Conservation (phyloP, 2,329 filamentous ascomycete species). For the Plenodomus biglobosus region DNA sequence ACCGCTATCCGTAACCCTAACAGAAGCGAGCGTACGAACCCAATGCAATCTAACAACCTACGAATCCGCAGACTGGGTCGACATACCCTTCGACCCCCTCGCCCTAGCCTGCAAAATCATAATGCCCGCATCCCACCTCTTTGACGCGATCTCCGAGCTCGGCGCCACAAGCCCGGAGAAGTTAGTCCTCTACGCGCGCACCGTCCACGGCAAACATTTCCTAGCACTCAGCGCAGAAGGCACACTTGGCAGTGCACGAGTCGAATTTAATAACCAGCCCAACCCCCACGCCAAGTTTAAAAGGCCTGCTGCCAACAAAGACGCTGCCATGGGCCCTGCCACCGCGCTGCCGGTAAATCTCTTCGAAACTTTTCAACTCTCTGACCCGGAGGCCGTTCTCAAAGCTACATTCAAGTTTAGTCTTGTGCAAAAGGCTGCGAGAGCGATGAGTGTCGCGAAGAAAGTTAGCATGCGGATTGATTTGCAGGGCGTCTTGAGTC, state of each 20-base stretch:
- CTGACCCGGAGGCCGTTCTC: conserved; percentile 25
- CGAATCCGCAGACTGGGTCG: conserved; percentile 62
- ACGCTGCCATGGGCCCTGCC: conserved; percentile 6
- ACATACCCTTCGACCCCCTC: conserved; percentile 85
- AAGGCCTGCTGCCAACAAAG: conserved; percentile 14
- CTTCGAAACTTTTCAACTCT: conserved; percentile 73
- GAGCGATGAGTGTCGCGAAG: conserved; percentile 89
- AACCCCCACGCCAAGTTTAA: conserved; percentile 16
- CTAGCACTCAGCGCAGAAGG: conserved; percentile 71
- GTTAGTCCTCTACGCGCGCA: conserved; percentile 60
- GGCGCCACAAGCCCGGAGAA: conserved; percentile 69
- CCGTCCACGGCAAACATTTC: conserved; percentile 55
- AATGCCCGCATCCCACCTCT: conserved; percentile 75
- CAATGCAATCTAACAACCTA: conserved; percentile 91
- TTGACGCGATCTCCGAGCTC: conserved; percentile 71
- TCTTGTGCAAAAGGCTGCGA: conserved; percentile 78
- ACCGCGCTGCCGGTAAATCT: conserved; percentile 42
- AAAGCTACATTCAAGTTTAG: conserved; percentile 79
- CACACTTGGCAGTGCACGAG: conserved; percentile 60
- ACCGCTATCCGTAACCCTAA: conserved; percentile 80
- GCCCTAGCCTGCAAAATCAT: conserved; percentile 88
- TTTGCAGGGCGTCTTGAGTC: conserved; percentile 82
- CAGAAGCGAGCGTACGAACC: conserved; percentile 71
- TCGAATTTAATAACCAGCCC: conserved; percentile 59
- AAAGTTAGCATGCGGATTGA: conserved; percentile 93